These are phyloP conservation scores for Silene uniflora DNA, from an alignment of 148 eudicot species.

Conservation along the genomic window DNA sequence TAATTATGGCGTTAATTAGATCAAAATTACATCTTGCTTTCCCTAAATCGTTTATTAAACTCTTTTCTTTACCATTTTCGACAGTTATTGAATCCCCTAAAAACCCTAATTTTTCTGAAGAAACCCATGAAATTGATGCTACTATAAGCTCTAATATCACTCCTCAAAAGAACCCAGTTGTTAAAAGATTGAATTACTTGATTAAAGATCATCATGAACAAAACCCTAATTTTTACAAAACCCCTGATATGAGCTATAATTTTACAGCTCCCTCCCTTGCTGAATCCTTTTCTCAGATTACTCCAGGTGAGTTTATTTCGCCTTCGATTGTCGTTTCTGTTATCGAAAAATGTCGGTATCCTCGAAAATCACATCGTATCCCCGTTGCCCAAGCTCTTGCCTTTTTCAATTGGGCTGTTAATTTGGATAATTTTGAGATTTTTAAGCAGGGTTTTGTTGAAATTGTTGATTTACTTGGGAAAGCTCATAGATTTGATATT, in stretches of 20 bases:
- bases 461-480: slow-evolving; percentile 71
- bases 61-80: slow-evolving; percentile 25
- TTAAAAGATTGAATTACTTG: slow-evolving; percentile 38
- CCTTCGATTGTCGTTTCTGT: slow-evolving; percentile 40
- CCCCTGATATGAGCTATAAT: slow-evolving; percentile 15
- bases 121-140: slow-evolving; percentile 5
- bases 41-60: slow-evolving; percentile 29
- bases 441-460: slow-evolving; percentile 38
- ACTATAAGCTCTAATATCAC: slow-evolving; percentile 25
- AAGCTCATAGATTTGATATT: slow-evolving; percentile 55
- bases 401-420: slow-evolving; percentile 75
- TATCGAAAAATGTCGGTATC: slow-evolving; percentile 42
- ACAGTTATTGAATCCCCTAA: slow-evolving; percentile 6
- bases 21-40: slow-evolving; percentile 23
- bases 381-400: slow-evolving; percentile 68
- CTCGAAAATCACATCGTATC: slow-evolving; percentile 68
- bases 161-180: slow-evolving; percentile 37
- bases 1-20: slow-evolving; percentile 37
- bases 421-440: not conserved
- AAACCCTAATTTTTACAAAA: slow-evolving; percentile 41
- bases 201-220: slow-evolving; percentile 67
- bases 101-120: not conserved
- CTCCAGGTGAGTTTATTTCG: slow-evolving; percentile 37
- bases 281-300: slow-evolving; percentile 35
- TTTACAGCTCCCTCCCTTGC: slow-evolving; percentile 45